Conservation (phyloP, 2,329 filamentous ascomycete species). For the Fusarium penzigii region DNA sequence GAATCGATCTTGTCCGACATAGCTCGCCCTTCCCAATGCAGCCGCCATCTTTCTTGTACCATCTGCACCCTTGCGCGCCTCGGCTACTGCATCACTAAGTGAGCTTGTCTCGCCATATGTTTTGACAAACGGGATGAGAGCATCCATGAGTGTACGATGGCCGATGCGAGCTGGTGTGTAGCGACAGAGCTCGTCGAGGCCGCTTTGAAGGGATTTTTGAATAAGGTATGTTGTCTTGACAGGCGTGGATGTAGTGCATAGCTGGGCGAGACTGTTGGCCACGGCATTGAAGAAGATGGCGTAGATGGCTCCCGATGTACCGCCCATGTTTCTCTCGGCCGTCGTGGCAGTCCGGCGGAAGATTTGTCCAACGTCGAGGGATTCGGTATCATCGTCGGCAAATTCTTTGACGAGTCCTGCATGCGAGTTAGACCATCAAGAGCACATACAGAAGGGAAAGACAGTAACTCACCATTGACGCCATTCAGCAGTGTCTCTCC, state of each 20-base stretch:
- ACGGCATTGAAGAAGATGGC: constrained; percentile 77
- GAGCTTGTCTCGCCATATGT: constrained; percentile 50
- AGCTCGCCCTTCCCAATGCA: constrained; percentile 71
- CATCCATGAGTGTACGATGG: constrained; percentile 73
- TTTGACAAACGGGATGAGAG: constrained; percentile 68
- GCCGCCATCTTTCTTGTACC: constrained; percentile 74
- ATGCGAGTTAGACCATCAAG: not conserved
- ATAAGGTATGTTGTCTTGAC: constrained; percentile 8
- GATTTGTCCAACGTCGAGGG: constrained; percentile 23
- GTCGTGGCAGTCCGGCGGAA: constrained; percentile 24
- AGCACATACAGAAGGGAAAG: not conserved
- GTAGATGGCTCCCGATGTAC: constrained; percentile 74
- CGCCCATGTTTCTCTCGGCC: constrained; percentile 68
- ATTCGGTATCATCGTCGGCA: constrained; percentile 10
- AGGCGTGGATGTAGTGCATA: not conserved
- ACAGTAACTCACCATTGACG: constrained; percentile 15
- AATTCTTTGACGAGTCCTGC: constrained; percentile 27
- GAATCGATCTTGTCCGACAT: constrained; percentile 70
- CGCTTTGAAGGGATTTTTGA: constrained; percentile 15
- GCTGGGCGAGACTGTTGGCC: constrained; percentile 39
- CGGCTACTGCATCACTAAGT: constrained; percentile 40
- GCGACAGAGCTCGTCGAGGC: constrained; percentile 24
- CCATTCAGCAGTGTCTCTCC: constrained; percentile 33
- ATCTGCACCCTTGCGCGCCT: constrained; percentile 49
- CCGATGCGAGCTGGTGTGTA: constrained; percentile 74